Base-by-base conservation (phyloP, 306 rosid genomes). In the Bauhinia variegata region DNA sequence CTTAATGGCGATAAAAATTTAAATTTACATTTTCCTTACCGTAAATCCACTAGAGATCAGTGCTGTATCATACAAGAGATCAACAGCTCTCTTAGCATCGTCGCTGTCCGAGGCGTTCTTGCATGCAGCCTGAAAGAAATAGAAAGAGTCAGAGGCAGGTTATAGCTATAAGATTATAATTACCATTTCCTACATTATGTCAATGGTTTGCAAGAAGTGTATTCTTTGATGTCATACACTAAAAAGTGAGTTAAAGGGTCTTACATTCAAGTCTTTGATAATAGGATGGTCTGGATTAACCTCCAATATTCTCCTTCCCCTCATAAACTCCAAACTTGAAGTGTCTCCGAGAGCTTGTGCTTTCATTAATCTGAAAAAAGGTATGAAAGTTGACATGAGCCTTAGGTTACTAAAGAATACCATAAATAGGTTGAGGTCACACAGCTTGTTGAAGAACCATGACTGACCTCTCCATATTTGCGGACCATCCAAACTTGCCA, bases 401-500 rank as follows among this genome's bases (percentile, higher is more conserved):
- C 46, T 32, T 14, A 2, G 4, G 50, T 36, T 52, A 41, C 1
- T 11, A 19, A 46, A 39, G 67, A 15, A 30, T 8, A 17, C 17
- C 38, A 74, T 64, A 31, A 54, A 66, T 28, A 4, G 47, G 34
- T 12, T 30, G 17, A 30, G 28, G 34, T 17, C 33, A 41, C 38
- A 54, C 13, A 46, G 60, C 16, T 7, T 14, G 17, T 38, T 11
- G 5, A 44, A 69, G 18, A 50, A 33, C 63, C 31, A 57, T 43
- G 61, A 60, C 84, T 17, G 18, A 95, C 97, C 99, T 95, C 79
- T 95, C 99, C 99, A 95, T 95, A 67, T 90, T 95, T 38, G 99
- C 99, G 17, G 99, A 95, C 99, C 99, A 95, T 50, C 97, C 97
- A 82, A 95, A 95, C 86, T 95, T 95, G 44, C 99, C 99, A 42